Evolutionary conservation across 805 yeast species (phyloP), one percentile per base, ranked within the genome.

Genomic region (Ogataea populi-albae): DNA sequence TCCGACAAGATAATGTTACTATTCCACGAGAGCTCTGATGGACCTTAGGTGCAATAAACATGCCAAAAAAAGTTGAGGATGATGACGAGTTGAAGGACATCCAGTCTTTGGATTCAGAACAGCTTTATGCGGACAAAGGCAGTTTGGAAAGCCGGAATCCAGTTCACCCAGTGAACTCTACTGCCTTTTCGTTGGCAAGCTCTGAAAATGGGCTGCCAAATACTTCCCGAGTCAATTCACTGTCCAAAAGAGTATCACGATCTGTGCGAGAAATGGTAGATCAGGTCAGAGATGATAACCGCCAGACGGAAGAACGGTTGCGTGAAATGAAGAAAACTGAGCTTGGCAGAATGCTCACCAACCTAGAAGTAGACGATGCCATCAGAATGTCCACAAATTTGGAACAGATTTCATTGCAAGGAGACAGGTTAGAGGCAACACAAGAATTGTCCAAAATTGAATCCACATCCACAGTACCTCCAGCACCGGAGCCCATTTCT

Each of bases 341-440:
- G 9, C 17, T 46, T 1, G 58, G 55, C 4, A 35, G 50, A 17
- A 43, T 48, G 32, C 27, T 49, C 9, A 48, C 49, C 5, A 46
- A 44, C 18, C 36, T 50, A 17, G 54, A 52, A 9, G 19, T 46
- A 11, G 46, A 40, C 5, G 57, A 52, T 19, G 55, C 57, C n/a
- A 41, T 54, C 29, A 35, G 45, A 14, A 32, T 51, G 10, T 43
- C 47, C 6, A 31, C 44, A 4, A 16, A 32, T 12, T 16, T 23
- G 3, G 12, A 20, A 6, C 24, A 32, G 14, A 25, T 24, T 24
- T 30, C 34, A 6, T 14, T 18, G 11, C 34, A 35, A 12, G 7
- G 17, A 11, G 26, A 26, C 12, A 8, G 23, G 19, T 19, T 24
- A 18, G 6, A 9, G 3, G 34, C 18, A 3, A 29, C 24, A 14